Evolutionary conservation across 2,329 filamentous ascomycete species (phyloP).

Genomic region (Fusarium hainanense): DNA sequence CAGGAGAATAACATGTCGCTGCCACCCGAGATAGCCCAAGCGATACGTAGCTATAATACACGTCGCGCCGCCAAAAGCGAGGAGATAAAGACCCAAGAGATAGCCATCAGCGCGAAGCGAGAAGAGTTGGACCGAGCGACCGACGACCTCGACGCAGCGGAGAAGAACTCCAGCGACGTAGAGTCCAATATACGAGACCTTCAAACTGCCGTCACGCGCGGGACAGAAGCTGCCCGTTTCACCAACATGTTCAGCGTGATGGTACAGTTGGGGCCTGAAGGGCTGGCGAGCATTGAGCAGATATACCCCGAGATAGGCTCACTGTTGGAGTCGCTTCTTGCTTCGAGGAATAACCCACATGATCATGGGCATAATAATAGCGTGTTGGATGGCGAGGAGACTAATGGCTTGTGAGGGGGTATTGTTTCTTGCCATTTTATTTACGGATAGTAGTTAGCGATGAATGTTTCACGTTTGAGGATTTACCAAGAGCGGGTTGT

Average conservation of each 20-base stretch:
- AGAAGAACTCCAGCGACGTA: constrained; percentile 31
- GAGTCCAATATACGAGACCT: constrained; percentile 44
- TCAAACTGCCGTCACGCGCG: constrained; percentile 37
- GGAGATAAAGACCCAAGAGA: constrained; percentile 44
- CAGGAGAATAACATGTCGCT: constrained; percentile 45
- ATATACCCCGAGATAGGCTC: constrained; percentile 48
- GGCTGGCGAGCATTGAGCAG: constrained; percentile 43
- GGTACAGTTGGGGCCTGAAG: constrained; percentile 44
- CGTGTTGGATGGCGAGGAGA: constrained; percentile 18
- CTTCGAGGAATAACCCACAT: constrained; percentile 32
- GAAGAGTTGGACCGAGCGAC: constrained; percentile 35
- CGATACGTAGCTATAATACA: constrained; percentile 43
- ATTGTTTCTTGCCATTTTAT: not conserved
- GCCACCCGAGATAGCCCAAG: constrained; percentile 44
- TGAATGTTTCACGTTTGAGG: not conserved
- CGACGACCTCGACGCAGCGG: constrained; percentile 34
- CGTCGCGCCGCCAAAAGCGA: constrained; percentile 42
- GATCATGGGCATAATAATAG: constrained; percentile 32
- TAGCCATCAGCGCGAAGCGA: constrained; percentile 32
- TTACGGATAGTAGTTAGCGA: constrained; percentile 17
- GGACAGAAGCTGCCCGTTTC: constrained; percentile 41
- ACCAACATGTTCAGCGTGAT: constrained; percentile 45
- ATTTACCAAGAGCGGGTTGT: not conserved
- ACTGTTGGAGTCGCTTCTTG: constrained; percentile 42
- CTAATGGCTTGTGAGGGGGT: constrained; percentile 31